A percentile compares a stretch with the other conserved stretches of the same genome.
phyloP scores from a whole-genome alignment of 768 basidiomycete genomes.

The Leccinellum luteum region DNA sequence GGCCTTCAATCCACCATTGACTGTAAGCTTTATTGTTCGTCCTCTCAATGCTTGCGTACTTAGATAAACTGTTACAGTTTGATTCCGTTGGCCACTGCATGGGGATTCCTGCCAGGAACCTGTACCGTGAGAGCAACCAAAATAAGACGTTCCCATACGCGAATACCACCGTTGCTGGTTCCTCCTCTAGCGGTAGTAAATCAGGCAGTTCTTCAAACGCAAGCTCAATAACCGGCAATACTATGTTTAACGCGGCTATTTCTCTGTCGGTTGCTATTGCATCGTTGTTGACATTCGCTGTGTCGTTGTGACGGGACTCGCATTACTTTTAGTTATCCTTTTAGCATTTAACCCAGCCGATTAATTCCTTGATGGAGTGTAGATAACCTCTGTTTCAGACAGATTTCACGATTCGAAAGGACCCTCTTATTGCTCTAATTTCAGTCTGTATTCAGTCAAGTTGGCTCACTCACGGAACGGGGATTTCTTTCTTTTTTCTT shows the following conservation, averaged over 20 bases:
- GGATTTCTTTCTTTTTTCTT: neutral
- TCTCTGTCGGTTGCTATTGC: conserved; percentile 11
- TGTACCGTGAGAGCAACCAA: conserved; percentile 82
- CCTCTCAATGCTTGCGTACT: neutral
- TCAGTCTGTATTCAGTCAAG: conserved; percentile 9
- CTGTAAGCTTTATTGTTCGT: conserved; percentile 37
- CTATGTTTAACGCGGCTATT: conserved; percentile 13
- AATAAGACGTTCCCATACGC: conserved; percentile 65
- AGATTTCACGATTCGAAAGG: conserved; percentile 7
- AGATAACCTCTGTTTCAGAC: conserved; percentile 19
- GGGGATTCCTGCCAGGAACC: conserved; percentile 55
- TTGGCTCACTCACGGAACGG: neutral
- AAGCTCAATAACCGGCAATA: conserved; percentile 1
- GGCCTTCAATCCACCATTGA: conserved; percentile 60
- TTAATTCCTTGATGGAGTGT: conserved; percentile 27
- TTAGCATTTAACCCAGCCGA: conserved; percentile 2
- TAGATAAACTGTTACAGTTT: conserved; percentile 37
- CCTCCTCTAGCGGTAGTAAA: conserved; percentile 1
- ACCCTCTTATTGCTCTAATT: conserved; percentile 9
- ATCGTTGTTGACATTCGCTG: conserved; percentile 12
- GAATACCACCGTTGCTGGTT: conserved; percentile 30
- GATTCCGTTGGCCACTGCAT: conserved; percentile 79
- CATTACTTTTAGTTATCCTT: conserved; percentile 5
- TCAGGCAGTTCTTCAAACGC: neutral
- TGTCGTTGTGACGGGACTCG: conserved; percentile 15